Percentiles rank a stretch among this genome's conserved stretches.
phyloP scores from a whole-genome alignment of 176 grass and related monocot genomes.

The Lolium rigidum region DNA sequence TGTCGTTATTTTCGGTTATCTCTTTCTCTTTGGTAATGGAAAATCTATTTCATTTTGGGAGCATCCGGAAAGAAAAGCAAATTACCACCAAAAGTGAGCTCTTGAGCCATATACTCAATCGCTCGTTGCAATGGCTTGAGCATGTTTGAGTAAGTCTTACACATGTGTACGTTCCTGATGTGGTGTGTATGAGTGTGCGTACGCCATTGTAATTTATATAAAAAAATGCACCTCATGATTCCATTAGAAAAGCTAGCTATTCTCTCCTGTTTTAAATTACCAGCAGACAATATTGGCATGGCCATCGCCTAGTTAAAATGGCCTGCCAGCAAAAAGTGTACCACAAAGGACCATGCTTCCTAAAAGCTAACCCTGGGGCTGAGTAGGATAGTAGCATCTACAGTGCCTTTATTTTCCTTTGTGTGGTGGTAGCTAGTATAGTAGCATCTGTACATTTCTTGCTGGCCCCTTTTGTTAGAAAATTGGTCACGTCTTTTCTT shows the following conservation, averaged over 20 bases:
- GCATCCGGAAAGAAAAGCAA: too few species aligned
- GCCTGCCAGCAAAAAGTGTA: conserved; percentile 24
- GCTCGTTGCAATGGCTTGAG: too few species aligned
- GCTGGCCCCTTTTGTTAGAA: not conserved
- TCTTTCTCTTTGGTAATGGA: too few species aligned
- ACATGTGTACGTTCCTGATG: too few species aligned
- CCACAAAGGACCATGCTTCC: conserved; percentile 44
- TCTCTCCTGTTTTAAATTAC: not conserved
- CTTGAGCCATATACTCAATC: too few species aligned
- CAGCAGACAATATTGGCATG: conserved; percentile 23
- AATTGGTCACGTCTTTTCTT: not conserved
- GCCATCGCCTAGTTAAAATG: conserved; percentile 17
- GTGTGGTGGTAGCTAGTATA: not conserved
- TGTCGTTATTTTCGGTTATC: too few species aligned
- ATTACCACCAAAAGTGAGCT: too few species aligned
- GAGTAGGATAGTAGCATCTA: conserved; percentile 44
- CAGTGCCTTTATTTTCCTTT: conserved; percentile 35
- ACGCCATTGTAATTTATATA: too few species aligned
- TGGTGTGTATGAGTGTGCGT: too few species aligned
- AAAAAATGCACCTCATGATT: not conserved
- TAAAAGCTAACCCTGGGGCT: conserved; percentile 38
- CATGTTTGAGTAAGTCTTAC: too few species aligned
- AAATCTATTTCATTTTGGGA: too few species aligned
- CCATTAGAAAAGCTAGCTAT: not conserved
- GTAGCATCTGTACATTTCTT: conserved; percentile 24